Base-by-base conservation (phyloP, 257 asterid species). In the Sherardia arvensis region DNA sequence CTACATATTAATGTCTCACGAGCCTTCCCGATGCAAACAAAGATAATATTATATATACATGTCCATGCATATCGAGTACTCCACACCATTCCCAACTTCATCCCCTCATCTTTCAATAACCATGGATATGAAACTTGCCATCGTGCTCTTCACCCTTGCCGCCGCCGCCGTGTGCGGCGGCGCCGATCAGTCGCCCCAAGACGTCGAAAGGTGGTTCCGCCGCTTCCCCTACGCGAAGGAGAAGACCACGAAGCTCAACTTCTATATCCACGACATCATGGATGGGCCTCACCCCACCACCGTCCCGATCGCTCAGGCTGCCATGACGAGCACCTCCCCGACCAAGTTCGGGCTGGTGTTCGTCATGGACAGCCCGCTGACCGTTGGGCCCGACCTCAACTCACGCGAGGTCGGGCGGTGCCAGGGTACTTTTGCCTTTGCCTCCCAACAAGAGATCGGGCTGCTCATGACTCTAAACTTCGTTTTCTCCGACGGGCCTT, bases 221-320 rank as follows among this genome's bases (percentile, higher is more conserved):
- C 33, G 61, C 2, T 36, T 55, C 5, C 61, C 61, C 34, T 7
- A 10, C 5, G 61, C 61, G 1, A 25, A 14, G 21, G 18, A 55
- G 61, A 55, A 55, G 38, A 29, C 15, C 21, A 55, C 61, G 1
- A 55, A 27, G 61, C 61, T 55, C 30, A 25, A 55, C 61, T 55
- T 55, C 61, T 55, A 11, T 36, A 55, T 55, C 20, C 61, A 55
- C 61, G 61, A 55, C 61, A 15, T 55, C 61, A 55, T 55, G 38
- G 30, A 29, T 11, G 61, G 61, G 2, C 21, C 18, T 2, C 33
- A 55, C 61, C 61, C 61, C 34, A 55, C 61, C 61, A 55, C 61
- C 61, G 61, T 55, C 3, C 61, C 61, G 4, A 55, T 55, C 34
- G 61, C 61, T 14, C 61, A 25, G 61, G 61, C 61, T 18, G n/a